Evolutionary conservation across 768 basidiomycete species (phyloP), one percentile per base, ranked within the genome.

Genomic region (Kondoa subrosea): DNA sequence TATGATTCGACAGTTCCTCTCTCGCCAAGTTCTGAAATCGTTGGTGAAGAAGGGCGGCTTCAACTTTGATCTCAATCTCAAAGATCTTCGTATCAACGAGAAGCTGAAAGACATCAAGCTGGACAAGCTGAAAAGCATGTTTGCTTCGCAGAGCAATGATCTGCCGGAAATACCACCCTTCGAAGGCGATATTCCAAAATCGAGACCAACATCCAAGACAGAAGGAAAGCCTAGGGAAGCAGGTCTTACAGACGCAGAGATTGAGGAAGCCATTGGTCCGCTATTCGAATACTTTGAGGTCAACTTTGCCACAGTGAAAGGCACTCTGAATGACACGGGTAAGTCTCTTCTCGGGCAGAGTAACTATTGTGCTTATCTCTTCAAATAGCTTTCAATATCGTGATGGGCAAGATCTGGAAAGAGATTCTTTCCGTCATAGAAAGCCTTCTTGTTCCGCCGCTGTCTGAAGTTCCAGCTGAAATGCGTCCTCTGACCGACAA

Each of bases 251-350:
- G 95, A 97, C 74, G 83, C 90, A 34, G 91, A 97, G 77, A 88
- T 96, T 71, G 93, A 97, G 77, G 83, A 86, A 68, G 93, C 91
- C 0, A 93, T 99, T 65, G 77, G 86, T 32, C 86, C 89, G 0
- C 78, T 99, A 34, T 92, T 97, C 75, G 93, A 97, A 76, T 97
- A 96, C 78, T 89, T 99, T 71, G 93, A 97, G 68, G 85, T 85
- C 29, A 96, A 93, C 73, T 81, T 96, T 62, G 86, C 89, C 71
- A 89, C 88, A 27, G 81, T 99, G 64, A 93, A 93, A 73, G 89
- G 87, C 2, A 85, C 87, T 70, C 80, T 99, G 62, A 87, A 87
- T 69, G 85, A 88, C 57, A 82, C 83, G 3, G 87, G 89, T 65
- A 89, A 89, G 79, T 84, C 12, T 64, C 21, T 1, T n/a, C 15